These are phyloP conservation scores for Schizochytrium sp. DNA, from an alignment of 108 stramenopile species.

Conservation along the genomic window DNA sequence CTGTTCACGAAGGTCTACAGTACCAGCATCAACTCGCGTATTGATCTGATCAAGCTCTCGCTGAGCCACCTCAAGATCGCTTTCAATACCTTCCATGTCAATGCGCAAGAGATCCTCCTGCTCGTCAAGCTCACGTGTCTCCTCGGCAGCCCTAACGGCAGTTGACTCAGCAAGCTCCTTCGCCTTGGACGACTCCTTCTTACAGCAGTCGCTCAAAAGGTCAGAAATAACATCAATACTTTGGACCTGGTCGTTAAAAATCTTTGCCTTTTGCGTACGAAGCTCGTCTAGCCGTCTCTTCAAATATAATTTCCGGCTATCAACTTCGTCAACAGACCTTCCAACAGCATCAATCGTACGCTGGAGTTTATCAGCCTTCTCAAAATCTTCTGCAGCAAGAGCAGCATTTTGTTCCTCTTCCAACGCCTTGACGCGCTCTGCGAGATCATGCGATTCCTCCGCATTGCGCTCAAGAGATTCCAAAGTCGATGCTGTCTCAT, in stretches of 20 bases:
- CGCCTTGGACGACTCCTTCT: constrained; percentile 54
- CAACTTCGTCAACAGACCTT: constrained; percentile 35
- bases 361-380: constrained; percentile 47
- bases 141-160: neutral
- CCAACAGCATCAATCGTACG: constrained; percentile 53
- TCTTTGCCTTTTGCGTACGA: constrained; percentile 15
- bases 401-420: constrained; percentile 55
- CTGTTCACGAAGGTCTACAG: constrained; percentile 50
- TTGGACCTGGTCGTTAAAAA: constrained; percentile 24
- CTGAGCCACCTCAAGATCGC: constrained; percentile 16
- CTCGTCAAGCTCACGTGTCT: neutral
- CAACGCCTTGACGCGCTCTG: constrained; percentile 40
- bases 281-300: constrained; percentile 45
- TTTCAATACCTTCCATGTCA: constrained; percentile 37
- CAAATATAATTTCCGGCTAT: neutral
- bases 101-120: constrained; percentile 45
- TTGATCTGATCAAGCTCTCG: constrained; percentile 57
- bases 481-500: neutral
- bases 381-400: constrained; percentile 51
- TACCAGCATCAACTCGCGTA: constrained; percentile 25
- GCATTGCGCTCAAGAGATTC: neutral
- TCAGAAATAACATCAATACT: constrained; percentile 54
- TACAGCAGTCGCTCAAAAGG: constrained; percentile 42
- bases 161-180: neutral
- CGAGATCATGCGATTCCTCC: neutral